Conservation (phyloP, 2,329 filamentous ascomycete genomes). For the Lachnellula arida region DNA sequence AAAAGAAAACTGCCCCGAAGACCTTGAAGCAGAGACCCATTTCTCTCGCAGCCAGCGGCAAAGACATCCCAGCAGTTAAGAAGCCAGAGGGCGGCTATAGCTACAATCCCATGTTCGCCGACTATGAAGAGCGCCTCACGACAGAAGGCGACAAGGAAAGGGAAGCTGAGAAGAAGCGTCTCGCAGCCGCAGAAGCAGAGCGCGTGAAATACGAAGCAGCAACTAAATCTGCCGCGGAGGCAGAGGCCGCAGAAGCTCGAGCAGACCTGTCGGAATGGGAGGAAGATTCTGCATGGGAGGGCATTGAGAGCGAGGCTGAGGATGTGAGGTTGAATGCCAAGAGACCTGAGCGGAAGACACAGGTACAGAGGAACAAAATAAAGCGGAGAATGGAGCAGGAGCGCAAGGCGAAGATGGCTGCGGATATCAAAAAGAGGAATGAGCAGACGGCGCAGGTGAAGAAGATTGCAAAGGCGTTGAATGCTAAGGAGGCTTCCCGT, state of each 20-base stretch:
- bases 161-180: slow-evolving; percentile 69
- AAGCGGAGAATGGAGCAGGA: slow-evolving; percentile 88
- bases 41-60: slow-evolving; percentile 78
- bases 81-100: slow-evolving; percentile 79
- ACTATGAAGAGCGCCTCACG: slow-evolving; percentile 74
- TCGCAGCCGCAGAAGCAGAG: slow-evolving; percentile 63
- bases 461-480: slow-evolving; percentile 61
- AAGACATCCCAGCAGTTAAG: slow-evolving; percentile 70
- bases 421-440: slow-evolving; percentile 66
- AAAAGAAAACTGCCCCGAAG: slow-evolving; percentile 64
- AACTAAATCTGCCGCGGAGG: slow-evolving; percentile 64
- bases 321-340: slow-evolving; percentile 63
- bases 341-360: slow-evolving; percentile 78
- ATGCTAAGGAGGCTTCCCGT: slow-evolving; percentile 50
- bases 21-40: slow-evolving; percentile 74
- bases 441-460: slow-evolving; percentile 68
- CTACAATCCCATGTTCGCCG: slow-evolving; percentile 85
- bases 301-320: slow-evolving; percentile 76
- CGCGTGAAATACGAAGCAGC: slow-evolving; percentile 63
- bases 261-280: slow-evolving; percentile 68
- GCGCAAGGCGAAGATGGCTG: slow-evolving; percentile 68
- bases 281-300: slow-evolving; percentile 89
- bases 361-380: slow-evolving; percentile 78
- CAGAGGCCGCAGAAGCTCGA: slow-evolving; percentile 66
- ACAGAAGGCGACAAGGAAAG: slow-evolving; percentile 75